Evolutionary conservation across 2,329 filamentous ascomycete species (phyloP).

Genomic region (Penicillium griseofulvum): DNA sequence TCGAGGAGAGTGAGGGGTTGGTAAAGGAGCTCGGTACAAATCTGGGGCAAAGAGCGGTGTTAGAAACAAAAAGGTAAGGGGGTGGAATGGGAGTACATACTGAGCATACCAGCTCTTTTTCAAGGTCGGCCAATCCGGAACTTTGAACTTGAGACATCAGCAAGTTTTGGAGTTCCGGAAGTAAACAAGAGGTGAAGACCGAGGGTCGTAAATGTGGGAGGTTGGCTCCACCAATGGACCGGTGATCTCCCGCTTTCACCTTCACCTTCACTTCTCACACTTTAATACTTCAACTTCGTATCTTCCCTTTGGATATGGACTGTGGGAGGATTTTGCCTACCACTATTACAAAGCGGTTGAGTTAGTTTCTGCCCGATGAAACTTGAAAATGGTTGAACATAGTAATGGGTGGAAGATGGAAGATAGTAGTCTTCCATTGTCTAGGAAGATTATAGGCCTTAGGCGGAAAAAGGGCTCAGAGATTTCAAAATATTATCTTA

Average conservation of each 20-base stretch:
- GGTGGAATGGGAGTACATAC: conserved; percentile 56
- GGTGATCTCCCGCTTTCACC: conserved; percentile 8
- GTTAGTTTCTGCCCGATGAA: not conserved
- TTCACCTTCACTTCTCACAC: not conserved
- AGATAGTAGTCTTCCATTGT: not conserved
- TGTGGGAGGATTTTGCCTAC: not conserved
- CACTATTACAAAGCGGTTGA: not conserved
- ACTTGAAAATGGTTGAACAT: not conserved
- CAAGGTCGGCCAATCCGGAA: conserved; percentile 63
- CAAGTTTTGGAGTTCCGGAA: not conserved
- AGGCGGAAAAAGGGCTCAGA: not conserved
- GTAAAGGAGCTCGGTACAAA: conserved; percentile 92
- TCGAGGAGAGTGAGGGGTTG: conserved; percentile 88
- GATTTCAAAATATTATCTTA: not conserved
- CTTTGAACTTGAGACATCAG: conserved; percentile 13
- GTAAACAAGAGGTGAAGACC: conserved; percentile 1
- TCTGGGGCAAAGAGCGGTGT: conserved; percentile 53
- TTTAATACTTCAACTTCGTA: not conserved
- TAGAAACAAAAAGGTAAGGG: conserved; percentile 19
- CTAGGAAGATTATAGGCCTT: not conserved
- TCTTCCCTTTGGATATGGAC: not conserved
- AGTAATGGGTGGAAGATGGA: not conserved
- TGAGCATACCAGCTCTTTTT: conserved; percentile 92
- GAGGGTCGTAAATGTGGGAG: conserved; percentile 5
- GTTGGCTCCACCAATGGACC: conserved; percentile 5